Conservation (phyloP, 2,329 filamentous ascomycete genomes). For the Pestalotiopsis sp. region DNA sequence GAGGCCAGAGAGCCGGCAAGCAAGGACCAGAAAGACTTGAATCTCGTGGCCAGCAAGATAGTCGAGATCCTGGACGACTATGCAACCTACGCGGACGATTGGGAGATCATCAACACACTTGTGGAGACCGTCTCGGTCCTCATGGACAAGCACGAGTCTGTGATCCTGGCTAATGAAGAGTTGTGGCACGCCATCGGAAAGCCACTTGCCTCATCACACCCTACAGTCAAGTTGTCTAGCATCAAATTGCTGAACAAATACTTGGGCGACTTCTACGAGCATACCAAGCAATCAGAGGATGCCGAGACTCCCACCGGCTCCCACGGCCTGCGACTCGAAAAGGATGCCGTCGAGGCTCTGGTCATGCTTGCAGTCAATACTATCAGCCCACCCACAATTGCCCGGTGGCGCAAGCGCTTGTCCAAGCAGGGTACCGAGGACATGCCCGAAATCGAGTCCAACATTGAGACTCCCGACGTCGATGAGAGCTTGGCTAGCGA, state of each 20-base stretch:
- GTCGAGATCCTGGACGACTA: slow-evolving; percentile 55
- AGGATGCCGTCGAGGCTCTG: slow-evolving; percentile 63
- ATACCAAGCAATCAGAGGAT: slow-evolving; percentile 54
- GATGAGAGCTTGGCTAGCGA: slow-evolving; percentile 78
- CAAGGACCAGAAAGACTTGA: slow-evolving; percentile 68
- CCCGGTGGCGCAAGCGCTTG: slow-evolving; percentile 29
- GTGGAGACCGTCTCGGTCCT: slow-evolving; percentile 71
- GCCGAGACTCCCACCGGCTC: slow-evolving; percentile 68
- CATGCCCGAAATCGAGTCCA: slow-evolving; percentile 12
- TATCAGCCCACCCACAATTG: slow-evolving; percentile 39
- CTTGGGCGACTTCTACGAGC: slow-evolving; percentile 75
- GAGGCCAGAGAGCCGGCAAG: slow-evolving; percentile 62
- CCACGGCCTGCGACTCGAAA: slow-evolving; percentile 68
- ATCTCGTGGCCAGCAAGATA: slow-evolving; percentile 59
- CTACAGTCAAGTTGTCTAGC: slow-evolving; percentile 75
- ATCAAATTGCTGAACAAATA: slow-evolving; percentile 76
- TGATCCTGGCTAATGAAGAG: slow-evolving; percentile 62
- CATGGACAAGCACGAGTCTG: slow-evolving; percentile 64
- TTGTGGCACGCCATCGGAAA: slow-evolving; percentile 72
- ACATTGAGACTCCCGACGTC: slow-evolving; percentile 36
- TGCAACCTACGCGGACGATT: slow-evolving; percentile 56
- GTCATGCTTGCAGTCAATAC: slow-evolving; percentile 36
- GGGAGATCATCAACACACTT: slow-evolving; percentile 74
- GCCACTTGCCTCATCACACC: slow-evolving; percentile 72
- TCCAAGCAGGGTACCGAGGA: slow-evolving; percentile 18